Base-by-base conservation (phyloP, 1,284 basidiomycete species). In the Malassezia equina region DNA sequence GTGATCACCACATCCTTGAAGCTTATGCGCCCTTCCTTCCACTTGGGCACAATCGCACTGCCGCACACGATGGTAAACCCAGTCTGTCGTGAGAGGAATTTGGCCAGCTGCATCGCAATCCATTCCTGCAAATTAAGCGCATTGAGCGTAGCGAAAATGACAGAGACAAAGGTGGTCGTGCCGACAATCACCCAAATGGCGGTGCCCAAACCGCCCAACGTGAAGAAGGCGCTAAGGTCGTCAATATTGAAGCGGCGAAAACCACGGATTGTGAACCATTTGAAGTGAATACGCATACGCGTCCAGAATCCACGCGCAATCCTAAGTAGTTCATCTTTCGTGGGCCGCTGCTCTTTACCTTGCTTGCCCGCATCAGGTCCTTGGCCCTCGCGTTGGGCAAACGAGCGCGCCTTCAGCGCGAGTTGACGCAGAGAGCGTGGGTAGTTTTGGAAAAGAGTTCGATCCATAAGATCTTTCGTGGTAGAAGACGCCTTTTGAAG, bases 111-210 rank as follows among this genome's bases (percentile, higher is more conserved):
- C 42, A 84, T 82, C 5, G 91, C 94, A 40, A 98, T 82, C 70
- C 86, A 88, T 71, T 87, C 90, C 81, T 98, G 90, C 45, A 94
- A 76, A n/a, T 85, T 83, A 34, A 98, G 78, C 64, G 87, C 90
- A 66, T 95, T 96, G 28, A 86, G 81, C 1, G 85, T 85, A 0
- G 88, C 85, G 72, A 99, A 90, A 15, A 95, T 78, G 12, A 90
- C 87, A 4, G 91, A 93, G 70, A 95, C 86, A 77, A 96, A 96
- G 0, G 90, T 94, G 0, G 94, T 98, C 86, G 94, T 98, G 76
- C 90, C 90, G 48, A 96, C 80, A 52, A 95, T 78, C 63, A 96
- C 85, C 86, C 90, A 94, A 17, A 90, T 76, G 3, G 87, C 89
- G 69, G 96, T 90, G 59, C 90, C 91, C 76, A 96, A 52, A 8